Evolutionary conservation across 2,329 filamentous ascomycete genomes (phyloP), one percentile per base, ranked within the genome.

Genomic region (Venturiaceae sp.): DNA sequence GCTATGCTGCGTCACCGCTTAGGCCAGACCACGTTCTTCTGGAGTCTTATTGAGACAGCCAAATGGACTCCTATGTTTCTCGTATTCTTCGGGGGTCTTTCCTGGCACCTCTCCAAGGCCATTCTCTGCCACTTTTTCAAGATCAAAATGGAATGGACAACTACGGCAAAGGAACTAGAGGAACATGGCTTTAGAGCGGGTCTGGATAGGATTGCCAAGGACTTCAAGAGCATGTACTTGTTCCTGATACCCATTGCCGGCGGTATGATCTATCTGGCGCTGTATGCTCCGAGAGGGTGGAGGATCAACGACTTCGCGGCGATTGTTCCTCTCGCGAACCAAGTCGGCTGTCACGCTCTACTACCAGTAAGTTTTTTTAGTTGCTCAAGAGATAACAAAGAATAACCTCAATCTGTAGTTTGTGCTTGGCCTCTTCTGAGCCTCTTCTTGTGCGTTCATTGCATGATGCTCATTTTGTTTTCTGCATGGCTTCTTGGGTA

Each of bases 211-310:
- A 64, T 66, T 53, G 55, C 64, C 8, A 47, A 58, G 4, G 61
- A 62, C 23, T 66, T 66, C 60, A 64, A 63, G 58, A 59, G 57
- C 36, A 65, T 65, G 62, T 64, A 65, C 55, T 53, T 61, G 19
- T 52, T 63, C 41, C 55, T 65, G 23, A 53, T 65, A 16, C 61
- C 61, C 5, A 33, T 65, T 26, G 59, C 53, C 8, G 62, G 57
- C 26, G 58, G 61, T n/a, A 65, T 66, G 61, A 60, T 65, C 26
- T 65, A 66, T 53, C 55, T 65, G 11, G 64, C 56, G 16, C 32
- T 8, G 3, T 63, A 60, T 21, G 64, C 64, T 16, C 63, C 63
- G 1, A 52, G 55, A 14, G 62, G 58, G 6, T 66, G 63, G 60
- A 54, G 36, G 23, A 65, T 66, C 59, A 58, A 46, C 7, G 63